Evolutionary conservation across 129 eudicot genomes (phyloP), one percentile per base, ranked within the genome.

Genomic region (Arctium lappa): DNA sequence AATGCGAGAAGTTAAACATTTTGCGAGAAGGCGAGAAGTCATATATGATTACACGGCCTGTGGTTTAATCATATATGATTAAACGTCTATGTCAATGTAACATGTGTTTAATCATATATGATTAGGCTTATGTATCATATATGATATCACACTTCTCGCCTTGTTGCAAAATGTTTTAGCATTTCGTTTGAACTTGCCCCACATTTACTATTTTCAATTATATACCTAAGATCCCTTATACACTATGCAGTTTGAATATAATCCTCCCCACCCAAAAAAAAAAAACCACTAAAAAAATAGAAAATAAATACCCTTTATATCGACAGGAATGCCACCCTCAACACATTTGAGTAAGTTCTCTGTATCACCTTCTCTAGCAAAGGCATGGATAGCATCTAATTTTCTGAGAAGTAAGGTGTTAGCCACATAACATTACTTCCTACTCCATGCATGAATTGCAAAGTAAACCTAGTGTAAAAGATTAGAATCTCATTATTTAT

Each of bases 341-440:
- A 94, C 85, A 87, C 97, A 90, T 81, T 92, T 92, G 66, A 86
- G 84, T 90, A 94, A 83, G 87, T 92, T 92, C 62, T 89, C 95
- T 68, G 85, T 85, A 81, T 94, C 98, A 53, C 98, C 98, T 90
- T 94, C 98, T 86, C 98, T 91, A 74, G 98, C 97, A 85, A 91
- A 94, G 48, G 87, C 92, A 89, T 94, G 98, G 69, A 94, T 86
- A 6, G 92, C 98, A 88, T 94, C 98, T 92, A 94, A 63, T 83
- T 94, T 89, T 90, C 98, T 94, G 90, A 33, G 84, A 81, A 82
- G 15, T 69, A 80, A 79, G 34, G 56, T 73, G 77, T 73, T 74
- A 79, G 77, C 31, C 72, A 60, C 63, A 78, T 27, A 36, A 33
- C 42, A 15, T 63, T 63, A 62, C 60, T 79, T 66, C 15, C 39